phyloP scores from a whole-genome alignment of 1,284 basidiomycete genomes.

The Leccinum fallax region DNA sequence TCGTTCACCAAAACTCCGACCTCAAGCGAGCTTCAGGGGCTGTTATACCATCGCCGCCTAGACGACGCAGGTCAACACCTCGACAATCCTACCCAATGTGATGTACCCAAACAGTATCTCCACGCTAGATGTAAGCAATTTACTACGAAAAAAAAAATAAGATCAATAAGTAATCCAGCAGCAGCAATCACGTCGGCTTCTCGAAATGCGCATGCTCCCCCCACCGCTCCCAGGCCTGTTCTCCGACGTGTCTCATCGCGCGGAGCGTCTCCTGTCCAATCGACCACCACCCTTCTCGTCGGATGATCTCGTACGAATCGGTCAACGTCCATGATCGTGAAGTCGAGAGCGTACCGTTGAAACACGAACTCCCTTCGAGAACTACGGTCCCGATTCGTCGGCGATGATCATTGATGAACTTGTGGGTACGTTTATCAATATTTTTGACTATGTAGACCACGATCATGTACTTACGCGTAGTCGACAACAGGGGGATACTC shows the following conservation, averaged over 20 bases:
- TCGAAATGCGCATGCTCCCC: slow-evolving; percentile 33
- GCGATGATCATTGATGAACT: too few species aligned
- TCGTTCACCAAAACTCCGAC: not conserved
- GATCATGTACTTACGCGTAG: not conserved
- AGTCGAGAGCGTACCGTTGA: slow-evolving; percentile 23
- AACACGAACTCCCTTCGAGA: slow-evolving; percentile 19
- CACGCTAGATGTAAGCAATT: slow-evolving; percentile 9
- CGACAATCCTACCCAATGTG: not conserved
- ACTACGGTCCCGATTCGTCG: too few species aligned
- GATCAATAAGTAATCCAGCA: slow-evolving; percentile 17
- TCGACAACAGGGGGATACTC: too few species aligned
- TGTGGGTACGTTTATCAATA: too few species aligned
- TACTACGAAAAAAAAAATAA: slow-evolving; percentile 19
- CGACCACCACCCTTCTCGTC: slow-evolving; percentile 31
- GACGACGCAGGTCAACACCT: not conserved
- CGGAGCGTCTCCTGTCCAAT: slow-evolving; percentile 28
- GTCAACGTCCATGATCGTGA: slow-evolving; percentile 32
- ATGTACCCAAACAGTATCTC: slow-evolving; percentile 22
- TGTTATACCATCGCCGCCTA: not conserved
- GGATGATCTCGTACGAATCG: slow-evolving; percentile 34
- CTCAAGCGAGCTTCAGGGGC: not conserved
- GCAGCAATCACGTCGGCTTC: slow-evolving; percentile 32
- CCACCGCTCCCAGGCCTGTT: slow-evolving; percentile 36
- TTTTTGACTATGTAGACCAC: too few species aligned
- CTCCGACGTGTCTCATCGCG: slow-evolving; percentile 25